Conservation (phyloP, 1,139 yeast species). For the Kurtzmaniella quercitrusa region DNA sequence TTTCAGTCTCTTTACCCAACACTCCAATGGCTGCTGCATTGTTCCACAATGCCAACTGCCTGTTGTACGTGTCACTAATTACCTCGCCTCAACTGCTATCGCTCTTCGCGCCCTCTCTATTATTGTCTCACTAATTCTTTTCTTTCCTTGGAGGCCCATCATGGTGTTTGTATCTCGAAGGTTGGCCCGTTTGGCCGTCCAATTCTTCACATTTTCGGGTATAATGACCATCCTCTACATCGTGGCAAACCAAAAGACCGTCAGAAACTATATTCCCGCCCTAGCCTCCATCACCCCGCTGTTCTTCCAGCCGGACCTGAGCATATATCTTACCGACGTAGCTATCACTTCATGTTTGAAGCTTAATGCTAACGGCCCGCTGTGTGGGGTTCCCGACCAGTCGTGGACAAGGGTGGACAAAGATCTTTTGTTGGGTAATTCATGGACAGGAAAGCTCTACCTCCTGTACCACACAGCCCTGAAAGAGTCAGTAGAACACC, state of each 20-base stretch:
- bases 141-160: not conserved
- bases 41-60: too few relatives aligned
- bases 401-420: conserved; percentile 34
- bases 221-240: not conserved
- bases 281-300: conserved; percentile 24
- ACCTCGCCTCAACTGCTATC: not conserved
- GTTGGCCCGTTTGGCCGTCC: conserved; percentile 22
- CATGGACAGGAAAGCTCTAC: conserved; percentile 29
- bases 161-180: conserved; percentile 24
- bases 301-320: conserved; percentile 39
- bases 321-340: conserved; percentile 34
- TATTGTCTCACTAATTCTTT: not conserved
- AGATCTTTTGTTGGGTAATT: conserved; percentile 32
- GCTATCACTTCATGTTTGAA: conserved; percentile 28
- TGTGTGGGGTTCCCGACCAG: conserved; percentile 31
- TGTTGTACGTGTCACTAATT: too few relatives aligned
- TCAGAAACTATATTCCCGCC: conserved; percentile 26
- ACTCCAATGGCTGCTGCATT: too few relatives aligned
- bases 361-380: conserved; percentile 18
- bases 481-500: conserved; percentile 15
- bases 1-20: too few relatives aligned
- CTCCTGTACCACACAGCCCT: conserved; percentile 28
- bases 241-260: conserved; percentile 21
- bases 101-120: not conserved
- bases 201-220: conserved; percentile 14